These are phyloP conservation scores for Pseudogymnoascus sp. DNA, from an alignment of 2,329 filamentous ascomycete genomes.

Conservation along the genomic window DNA sequence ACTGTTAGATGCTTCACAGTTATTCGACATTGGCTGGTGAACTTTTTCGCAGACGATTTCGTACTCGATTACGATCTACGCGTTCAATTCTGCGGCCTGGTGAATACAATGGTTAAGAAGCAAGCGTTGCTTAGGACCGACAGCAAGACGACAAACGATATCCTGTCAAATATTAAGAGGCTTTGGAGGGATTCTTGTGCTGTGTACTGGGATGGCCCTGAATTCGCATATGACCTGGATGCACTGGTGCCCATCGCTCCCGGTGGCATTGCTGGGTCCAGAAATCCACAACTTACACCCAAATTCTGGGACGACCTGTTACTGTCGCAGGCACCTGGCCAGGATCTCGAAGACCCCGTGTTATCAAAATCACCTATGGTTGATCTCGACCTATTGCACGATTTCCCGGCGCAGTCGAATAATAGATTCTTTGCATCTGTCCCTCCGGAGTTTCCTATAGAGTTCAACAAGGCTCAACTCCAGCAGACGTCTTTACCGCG, in stretches of 20 bases:
- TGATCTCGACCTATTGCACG: background rate
- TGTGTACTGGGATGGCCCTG: slow-evolving; percentile 74
- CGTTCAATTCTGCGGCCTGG: slow-evolving; percentile 66
- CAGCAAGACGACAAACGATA: slow-evolving; percentile 8
- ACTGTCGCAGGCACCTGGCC: background rate
- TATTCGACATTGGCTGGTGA: slow-evolving; percentile 91
- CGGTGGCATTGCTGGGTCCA: slow-evolving; percentile 61
- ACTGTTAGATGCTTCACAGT: slow-evolving; percentile 93
- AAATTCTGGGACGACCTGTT: slow-evolving; percentile 40
- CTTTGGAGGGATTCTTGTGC: slow-evolving; percentile 92
- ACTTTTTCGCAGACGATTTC: slow-evolving; percentile 96
- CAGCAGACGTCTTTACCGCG: background rate
- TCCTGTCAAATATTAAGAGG: slow-evolving; percentile 82
- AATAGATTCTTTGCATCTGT: background rate
- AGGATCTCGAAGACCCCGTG: background rate
- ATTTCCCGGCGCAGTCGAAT: background rate
- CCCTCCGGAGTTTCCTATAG: background rate
- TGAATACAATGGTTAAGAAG: slow-evolving; percentile 46
- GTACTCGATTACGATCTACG: slow-evolving; percentile 67
- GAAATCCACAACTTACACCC: slow-evolving; percentile 47
- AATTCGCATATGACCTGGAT: slow-evolving; percentile 53
- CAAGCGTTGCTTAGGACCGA: slow-evolving; percentile 10
- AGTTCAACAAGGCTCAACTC: slow-evolving; percentile 3
- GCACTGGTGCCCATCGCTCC: slow-evolving; percentile 63
- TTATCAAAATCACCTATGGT: background rate